Conservation (phyloP, 805 yeast genomes). For the Danielia reshetovae region DNA sequence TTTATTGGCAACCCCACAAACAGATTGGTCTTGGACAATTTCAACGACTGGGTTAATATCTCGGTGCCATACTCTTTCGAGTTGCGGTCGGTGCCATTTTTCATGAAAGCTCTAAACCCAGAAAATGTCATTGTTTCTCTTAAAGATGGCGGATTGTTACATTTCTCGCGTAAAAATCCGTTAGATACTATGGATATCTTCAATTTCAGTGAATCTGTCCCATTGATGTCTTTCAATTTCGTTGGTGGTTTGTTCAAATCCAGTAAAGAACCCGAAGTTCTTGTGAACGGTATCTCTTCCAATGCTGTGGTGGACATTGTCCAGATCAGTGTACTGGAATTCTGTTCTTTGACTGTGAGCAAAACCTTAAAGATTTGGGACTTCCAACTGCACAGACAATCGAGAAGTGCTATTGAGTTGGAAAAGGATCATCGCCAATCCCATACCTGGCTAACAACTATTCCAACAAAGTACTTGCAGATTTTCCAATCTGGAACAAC, state of each 20-base stretch:
- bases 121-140: conserved; percentile 53
- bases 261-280: conserved; percentile 14
- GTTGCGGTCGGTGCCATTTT: conserved; percentile 44
- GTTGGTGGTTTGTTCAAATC: conserved; percentile 20
- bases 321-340: conserved; percentile 29
- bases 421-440: conserved; percentile 6
- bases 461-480: conserved; percentile 30
- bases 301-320: conserved; percentile 43
- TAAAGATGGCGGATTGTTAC: conserved; percentile 74
- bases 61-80: conserved; percentile 61
- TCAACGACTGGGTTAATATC: conserved; percentile 60
- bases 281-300: conserved; percentile 33
- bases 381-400: conserved; percentile 30
- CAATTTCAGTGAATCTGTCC: conserved; percentile 50
- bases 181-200: conserved; percentile 32
- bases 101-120: conserved; percentile 44
- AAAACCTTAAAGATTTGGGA: conserved; percentile 61
- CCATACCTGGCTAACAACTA: conserved; percentile 24
- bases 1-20: conserved; percentile 13
- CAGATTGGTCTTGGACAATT: conserved; percentile 24
- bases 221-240: conserved; percentile 28
- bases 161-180: conserved; percentile 43
- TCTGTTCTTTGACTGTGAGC: conserved; percentile 53
- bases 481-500: conserved; percentile 1
- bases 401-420: conserved; percentile 13